These are phyloP conservation scores for Monosporozyma aquatica DNA, from an alignment of 805 yeast species.

Conservation along the genomic window DNA sequence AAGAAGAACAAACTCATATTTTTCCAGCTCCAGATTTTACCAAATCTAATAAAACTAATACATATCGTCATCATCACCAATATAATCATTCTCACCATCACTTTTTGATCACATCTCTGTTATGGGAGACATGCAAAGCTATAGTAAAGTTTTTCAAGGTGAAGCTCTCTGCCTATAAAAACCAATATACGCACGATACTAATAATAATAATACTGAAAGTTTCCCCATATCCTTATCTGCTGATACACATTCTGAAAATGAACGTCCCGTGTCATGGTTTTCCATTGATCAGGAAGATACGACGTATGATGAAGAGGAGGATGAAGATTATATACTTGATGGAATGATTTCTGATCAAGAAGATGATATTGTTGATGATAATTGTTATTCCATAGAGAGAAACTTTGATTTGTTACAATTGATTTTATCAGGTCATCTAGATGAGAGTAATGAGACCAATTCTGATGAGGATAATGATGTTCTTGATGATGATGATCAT, in stretches of 20 bases:
- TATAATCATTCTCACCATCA: neutral
- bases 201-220: neutral
- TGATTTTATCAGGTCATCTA: neutral
- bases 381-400: neutral
- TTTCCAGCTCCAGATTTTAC: too few species aligned
- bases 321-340: conserved; percentile 3
- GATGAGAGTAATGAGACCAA: too few species aligned
- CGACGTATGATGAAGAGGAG: neutral
- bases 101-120: neutral
- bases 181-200: too few species aligned
- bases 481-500: conserved; percentile 2
- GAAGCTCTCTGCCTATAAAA: neutral
- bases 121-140: neutral
- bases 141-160: neutral
- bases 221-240: too few species aligned
- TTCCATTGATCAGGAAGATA: too few species aligned
- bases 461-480: too few species aligned
- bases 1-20: too few species aligned
- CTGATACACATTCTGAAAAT: too few species aligned
- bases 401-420: neutral
- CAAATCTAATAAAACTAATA: too few species aligned
- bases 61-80: too few species aligned
- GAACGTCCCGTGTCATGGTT: too few species aligned
- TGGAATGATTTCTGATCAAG: neutral
- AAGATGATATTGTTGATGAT: neutral